These are phyloP conservation scores for Cladosporium sp. DNA, from an alignment of 2,329 filamentous ascomycete species.

Conservation along the genomic window DNA sequence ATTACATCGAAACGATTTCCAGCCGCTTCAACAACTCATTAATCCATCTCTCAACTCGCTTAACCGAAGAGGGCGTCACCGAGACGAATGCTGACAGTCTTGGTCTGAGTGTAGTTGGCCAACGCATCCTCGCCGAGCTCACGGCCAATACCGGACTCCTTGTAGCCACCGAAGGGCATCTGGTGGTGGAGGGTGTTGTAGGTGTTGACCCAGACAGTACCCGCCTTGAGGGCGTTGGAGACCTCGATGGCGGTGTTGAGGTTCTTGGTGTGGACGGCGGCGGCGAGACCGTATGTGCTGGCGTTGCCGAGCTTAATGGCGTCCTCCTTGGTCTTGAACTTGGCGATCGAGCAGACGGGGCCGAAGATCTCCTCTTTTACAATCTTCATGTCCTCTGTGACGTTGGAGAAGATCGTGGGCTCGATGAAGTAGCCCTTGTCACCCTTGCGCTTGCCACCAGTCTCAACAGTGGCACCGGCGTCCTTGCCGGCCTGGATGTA, in stretches of 20 bases:
- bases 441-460: conserved; percentile 71
- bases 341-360: conserved; percentile 44
- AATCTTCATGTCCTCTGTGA: conserved; percentile 49
- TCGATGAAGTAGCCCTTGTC: conserved; percentile 35
- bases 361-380: conserved; percentile 47
- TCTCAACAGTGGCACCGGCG: conserved; percentile 40
- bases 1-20: conserved; percentile 18
- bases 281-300: conserved; percentile 46
- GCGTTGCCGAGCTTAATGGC: conserved; percentile 44
- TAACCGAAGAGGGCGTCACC: conserved; percentile 55
- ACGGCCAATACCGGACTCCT: conserved; percentile 41
- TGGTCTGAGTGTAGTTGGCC: conserved; percentile 26
- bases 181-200: conserved; percentile 45
- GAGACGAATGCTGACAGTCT: conserved; percentile 52
- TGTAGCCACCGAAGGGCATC: conserved; percentile 41
- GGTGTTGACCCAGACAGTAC: conserved; percentile 50
- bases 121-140: conserved; percentile 34
- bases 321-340: conserved; percentile 45
- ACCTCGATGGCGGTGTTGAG: conserved; percentile 45
- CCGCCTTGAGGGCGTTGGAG: conserved; percentile 44
- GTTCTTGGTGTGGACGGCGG: conserved; percentile 46
- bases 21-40: conserved; percentile 9
- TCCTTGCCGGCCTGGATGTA: conserved; percentile 57
- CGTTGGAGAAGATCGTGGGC: conserved; percentile 24
- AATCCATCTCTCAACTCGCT: conserved; percentile 22